Evolutionary conservation across 2,329 filamentous ascomycete genomes (phyloP).

Genomic region (Colletotrichum lupini): DNA sequence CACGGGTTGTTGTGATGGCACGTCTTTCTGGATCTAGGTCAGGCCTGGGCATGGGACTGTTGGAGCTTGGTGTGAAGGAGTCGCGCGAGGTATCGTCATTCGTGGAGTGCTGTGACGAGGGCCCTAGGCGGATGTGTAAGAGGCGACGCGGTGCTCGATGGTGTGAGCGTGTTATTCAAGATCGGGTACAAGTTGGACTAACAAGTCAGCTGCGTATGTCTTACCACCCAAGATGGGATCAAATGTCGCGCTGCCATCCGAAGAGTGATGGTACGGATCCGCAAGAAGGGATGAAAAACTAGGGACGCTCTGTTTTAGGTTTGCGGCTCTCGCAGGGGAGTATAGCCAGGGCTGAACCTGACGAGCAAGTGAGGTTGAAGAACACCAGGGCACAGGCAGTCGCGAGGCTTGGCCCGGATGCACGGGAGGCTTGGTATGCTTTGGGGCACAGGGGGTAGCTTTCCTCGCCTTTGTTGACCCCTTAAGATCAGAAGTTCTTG

Average conservation of each 20-base stretch:
- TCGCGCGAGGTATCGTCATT: neutral
- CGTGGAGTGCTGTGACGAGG: neutral
- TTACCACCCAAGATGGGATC: neutral
- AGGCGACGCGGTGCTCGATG: neutral
- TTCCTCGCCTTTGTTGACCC: neutral
- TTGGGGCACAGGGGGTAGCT: constrained; percentile 11
- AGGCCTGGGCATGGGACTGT: constrained; percentile 21
- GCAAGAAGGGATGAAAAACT: constrained; percentile 19
- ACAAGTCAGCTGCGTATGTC: neutral
- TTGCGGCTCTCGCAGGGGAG: constrained; percentile 34
- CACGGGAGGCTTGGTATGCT: constrained; percentile 7
- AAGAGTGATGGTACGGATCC: constrained; percentile 19
- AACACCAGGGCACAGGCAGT: neutral
- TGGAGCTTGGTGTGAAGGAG: constrained; percentile 21
- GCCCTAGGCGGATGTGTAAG: neutral
- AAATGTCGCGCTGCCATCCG: constrained; percentile 17
- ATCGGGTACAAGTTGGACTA: neutral
- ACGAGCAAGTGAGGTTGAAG: neutral
- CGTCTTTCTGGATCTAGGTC: neutral
- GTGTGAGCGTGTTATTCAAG: neutral
- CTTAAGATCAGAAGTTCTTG: constrained; percentile 13
- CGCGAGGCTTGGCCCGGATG: constrained; percentile 11
- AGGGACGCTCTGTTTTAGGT: constrained; percentile 28
- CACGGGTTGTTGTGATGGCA: neutral
- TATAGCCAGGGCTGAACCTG: constrained; percentile 26